Evolutionary conservation across 257 asterid genomes (phyloP).

Genomic region (Solanum dulcamara): DNA sequence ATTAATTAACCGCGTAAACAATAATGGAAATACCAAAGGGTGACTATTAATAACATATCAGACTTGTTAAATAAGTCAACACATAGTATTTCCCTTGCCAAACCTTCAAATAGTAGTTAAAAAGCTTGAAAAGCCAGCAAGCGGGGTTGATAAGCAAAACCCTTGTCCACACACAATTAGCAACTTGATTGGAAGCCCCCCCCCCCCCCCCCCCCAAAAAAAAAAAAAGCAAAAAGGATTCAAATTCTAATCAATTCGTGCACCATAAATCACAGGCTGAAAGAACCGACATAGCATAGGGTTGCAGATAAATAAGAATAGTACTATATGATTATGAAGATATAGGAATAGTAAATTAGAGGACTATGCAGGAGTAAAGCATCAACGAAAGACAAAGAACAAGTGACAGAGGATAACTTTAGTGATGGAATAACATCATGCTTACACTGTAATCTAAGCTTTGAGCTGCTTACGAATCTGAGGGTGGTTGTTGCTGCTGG

Average conservation of each 20-base stretch:
- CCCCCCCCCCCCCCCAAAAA: no score
- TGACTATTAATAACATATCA: not conserved
- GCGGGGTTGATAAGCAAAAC: not conserved
- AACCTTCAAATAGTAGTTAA: not conserved
- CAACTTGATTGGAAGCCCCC: not conserved
- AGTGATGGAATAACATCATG: not conserved
- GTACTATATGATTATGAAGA: not conserved
- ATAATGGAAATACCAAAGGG: not conserved
- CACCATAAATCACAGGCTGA: not conserved
- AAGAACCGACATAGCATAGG: not conserved
- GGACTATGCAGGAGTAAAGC: not conserved
- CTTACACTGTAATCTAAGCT: not conserved
- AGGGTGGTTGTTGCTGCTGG: conserved; percentile 53
- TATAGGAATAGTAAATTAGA: not conserved
- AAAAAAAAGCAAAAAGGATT: not conserved
- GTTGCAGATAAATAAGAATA: not conserved
- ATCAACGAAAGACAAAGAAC: not conserved
- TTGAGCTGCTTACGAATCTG: conserved; percentile 54
- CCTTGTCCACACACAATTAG: not conserved
- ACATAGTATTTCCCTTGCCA: not conserved
- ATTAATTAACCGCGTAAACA: not conserved
- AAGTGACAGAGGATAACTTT: not conserved
- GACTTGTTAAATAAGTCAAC: not conserved
- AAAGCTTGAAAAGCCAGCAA: not conserved
- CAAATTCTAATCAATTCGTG: not conserved